Evolutionary conservation across 2,329 filamentous ascomycete genomes (phyloP).

Genomic region (Plenodomus lindquistii): DNA sequence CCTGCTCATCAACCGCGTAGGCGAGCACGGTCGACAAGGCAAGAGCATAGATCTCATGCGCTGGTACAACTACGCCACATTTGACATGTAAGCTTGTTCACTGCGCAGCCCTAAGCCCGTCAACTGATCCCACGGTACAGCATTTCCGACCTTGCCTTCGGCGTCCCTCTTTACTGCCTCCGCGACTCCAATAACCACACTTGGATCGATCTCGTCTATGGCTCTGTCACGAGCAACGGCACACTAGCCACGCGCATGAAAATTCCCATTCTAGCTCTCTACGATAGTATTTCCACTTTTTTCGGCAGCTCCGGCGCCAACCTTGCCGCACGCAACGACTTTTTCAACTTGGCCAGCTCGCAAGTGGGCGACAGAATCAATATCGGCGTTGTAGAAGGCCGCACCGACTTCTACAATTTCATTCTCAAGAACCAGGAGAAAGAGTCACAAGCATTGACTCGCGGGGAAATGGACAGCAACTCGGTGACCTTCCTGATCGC

Average conservation of each 20-base stretch:
- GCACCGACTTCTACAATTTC: conserved; percentile 33
- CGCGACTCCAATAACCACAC: conserved; percentile 30
- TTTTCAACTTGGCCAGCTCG: conserved; percentile 13
- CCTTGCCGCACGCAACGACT: conserved; percentile 14
- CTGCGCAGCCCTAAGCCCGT: too few species aligned
- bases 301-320: conserved; percentile 12
- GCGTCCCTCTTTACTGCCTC: conserved; percentile 37
- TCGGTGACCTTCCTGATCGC: conserved; percentile 43
- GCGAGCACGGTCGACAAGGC: conserved; percentile 18
- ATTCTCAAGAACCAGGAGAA: conserved; percentile 28
- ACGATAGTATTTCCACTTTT: conserved; percentile 13
- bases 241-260: conserved; percentile 18
- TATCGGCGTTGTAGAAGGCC: conserved; percentile 5
- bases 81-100: conserved; percentile 8
- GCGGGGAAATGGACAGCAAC: conserved; percentile 43
- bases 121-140: conserved; percentile 19
- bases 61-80: conserved; percentile 32
- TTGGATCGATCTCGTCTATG: conserved; percentile 33
- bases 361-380: conserved; percentile 27
- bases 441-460: conserved; percentile 17
- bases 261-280: conserved; percentile 21
- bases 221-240: conserved; percentile 9
- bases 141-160: conserved; percentile 37
- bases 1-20: conserved; percentile 43
- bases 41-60: conserved; percentile 27